phyloP scores from a whole-genome alignment of 1,284 basidiomycete genomes.

The Volvariella volvacea region DNA sequence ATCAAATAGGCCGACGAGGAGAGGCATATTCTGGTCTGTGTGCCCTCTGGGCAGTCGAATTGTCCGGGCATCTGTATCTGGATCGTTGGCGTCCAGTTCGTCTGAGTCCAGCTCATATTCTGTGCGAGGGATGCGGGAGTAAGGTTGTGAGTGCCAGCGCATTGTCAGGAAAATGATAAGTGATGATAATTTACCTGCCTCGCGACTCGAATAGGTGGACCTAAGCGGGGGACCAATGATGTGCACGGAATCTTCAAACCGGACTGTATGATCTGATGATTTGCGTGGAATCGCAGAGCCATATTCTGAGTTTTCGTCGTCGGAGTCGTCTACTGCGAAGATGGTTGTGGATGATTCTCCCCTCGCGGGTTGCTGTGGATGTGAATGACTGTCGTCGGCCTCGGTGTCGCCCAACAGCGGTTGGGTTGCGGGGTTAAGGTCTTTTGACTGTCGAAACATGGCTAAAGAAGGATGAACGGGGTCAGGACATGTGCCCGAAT shows the following conservation, averaged over 20 bases:
- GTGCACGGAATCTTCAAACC: conserved; percentile 62
- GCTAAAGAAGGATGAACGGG: conserved; percentile 5
- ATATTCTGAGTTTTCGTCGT: conserved; percentile 14
- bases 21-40: conserved; percentile 56
- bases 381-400: not conserved
- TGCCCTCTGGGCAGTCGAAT: conserved; percentile 29
- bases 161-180: conserved; percentile 11
- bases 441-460: conserved; percentile 34
- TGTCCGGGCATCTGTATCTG: conserved; percentile 23
- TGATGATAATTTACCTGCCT: conserved; percentile 62
- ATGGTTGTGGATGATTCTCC: conserved; percentile 23
- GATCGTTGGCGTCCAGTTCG: conserved; percentile 51
- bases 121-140: conserved; percentile 19
- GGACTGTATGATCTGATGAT: conserved; percentile 33
- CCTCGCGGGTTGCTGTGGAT: conserved; percentile 3
- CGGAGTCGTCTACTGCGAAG: conserved; percentile 37
- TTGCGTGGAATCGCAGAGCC: conserved; percentile 22
- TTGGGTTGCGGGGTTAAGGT: conserved; percentile 16
- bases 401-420: not conserved
- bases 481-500: conserved; percentile 12
- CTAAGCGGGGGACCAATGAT: conserved; percentile 59
- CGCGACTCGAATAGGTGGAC: conserved; percentile 67
- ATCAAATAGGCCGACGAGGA: conserved; percentile 72
- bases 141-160: conserved; percentile 8
- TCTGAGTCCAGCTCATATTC: conserved; percentile 76